Evolutionary conservation across 768 basidiomycete genomes (phyloP).

Genomic region (Sistotremastrum suecicum): DNA sequence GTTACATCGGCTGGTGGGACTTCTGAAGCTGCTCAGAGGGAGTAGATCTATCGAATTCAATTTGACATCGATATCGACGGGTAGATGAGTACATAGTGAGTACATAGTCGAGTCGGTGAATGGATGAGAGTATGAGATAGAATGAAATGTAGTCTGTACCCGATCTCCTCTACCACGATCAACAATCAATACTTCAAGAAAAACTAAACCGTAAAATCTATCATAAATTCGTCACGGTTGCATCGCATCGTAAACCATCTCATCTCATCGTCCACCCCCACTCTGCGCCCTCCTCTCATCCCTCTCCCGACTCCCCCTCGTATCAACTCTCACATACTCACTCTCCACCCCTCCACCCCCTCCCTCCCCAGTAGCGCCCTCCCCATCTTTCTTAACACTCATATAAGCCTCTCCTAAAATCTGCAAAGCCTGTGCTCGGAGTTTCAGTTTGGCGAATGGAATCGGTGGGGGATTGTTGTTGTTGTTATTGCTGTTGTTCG

Average conservation of each 20-base stretch:
- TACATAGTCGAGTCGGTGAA: no score
- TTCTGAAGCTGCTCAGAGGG: background rate
- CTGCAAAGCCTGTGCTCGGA: constrained; percentile 72
- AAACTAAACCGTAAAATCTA: no score
- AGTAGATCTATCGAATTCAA: background rate
- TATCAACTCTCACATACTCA: constrained; percentile 77
- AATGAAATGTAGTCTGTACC: no score
- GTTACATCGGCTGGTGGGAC: background rate
- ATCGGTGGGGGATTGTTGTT: constrained; percentile 33
- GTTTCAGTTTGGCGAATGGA: constrained; percentile 39
- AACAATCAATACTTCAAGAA: no score
- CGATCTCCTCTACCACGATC: no score
- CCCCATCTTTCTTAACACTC: constrained; percentile 48
- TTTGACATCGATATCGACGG: no score
- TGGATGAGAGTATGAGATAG: no score
- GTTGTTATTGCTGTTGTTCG: no score
- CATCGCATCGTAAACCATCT: background rate
- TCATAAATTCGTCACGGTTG: background rate
- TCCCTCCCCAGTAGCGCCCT: constrained; percentile 23
- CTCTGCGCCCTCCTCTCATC: constrained; percentile 8
- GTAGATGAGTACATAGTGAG: no score
- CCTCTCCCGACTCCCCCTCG: constrained; percentile 43
- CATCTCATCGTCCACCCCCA: background rate
- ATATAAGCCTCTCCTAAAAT: constrained; percentile 74
- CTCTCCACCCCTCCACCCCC: constrained; percentile 33